A percentile compares a stretch with the other conserved stretches of the same genome.
Evolutionary conservation across 306 rosid genomes (phyloP).

Genomic region (Pueraria montana): DNA sequence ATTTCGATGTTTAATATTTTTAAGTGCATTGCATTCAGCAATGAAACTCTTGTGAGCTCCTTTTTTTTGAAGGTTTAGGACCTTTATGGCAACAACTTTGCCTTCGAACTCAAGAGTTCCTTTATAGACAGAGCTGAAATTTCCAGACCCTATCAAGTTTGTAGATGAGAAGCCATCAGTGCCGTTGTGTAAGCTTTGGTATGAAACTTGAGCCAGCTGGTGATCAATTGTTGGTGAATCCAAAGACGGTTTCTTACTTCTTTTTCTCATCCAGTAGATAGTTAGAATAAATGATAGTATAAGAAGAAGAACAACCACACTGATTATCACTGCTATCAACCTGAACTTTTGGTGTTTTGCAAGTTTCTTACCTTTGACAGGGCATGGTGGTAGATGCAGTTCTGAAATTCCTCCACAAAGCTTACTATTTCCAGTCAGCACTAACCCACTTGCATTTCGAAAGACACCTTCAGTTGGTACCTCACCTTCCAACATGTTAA

Average conservation of each 20-base stretch:
- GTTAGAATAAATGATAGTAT: neutral
- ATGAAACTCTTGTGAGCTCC: constrained; percentile 50
- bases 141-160: constrained; percentile 41
- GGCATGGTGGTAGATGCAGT: constrained; percentile 42
- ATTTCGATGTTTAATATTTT: constrained; percentile 46
- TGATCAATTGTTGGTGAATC: neutral
- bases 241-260: neutral
- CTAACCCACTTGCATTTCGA: constrained; percentile 9
- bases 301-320: constrained; percentile 30
- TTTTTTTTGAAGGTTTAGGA: constrained; percentile 44
- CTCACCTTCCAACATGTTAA: constrained; percentile 56
- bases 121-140: constrained; percentile 42
- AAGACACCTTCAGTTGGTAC: constrained; percentile 58
- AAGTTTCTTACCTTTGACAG: constrained; percentile 9
- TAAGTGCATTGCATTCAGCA: constrained; percentile 38
- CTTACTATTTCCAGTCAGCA: constrained; percentile 30
- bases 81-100: constrained; percentile 47
- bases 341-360: constrained; percentile 23
- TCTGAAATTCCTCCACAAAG: constrained; percentile 49
- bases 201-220: constrained; percentile 33
- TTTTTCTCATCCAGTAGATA: constrained; percentile 6
- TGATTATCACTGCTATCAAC: constrained; percentile 11
- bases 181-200: constrained; percentile 28
- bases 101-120: constrained; percentile 41
- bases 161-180: constrained; percentile 35